Conservation (phyloP, 768 basidiomycete species). For the Rhodotorula toruloides region DNA sequence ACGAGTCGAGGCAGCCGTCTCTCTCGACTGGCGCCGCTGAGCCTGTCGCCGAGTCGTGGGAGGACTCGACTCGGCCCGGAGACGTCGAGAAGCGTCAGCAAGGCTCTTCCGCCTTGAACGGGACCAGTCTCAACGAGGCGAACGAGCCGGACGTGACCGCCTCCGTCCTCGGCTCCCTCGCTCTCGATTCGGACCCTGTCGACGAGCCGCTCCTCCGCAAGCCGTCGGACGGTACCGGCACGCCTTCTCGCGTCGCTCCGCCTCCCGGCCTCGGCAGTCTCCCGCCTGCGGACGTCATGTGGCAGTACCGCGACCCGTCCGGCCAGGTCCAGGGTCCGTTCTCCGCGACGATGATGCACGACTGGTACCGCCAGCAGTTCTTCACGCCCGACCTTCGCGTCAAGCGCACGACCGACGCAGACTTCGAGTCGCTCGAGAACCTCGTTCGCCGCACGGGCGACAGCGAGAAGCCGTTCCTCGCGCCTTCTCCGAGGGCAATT, state of each 20-base stretch:
- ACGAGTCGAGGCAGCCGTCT: constrained; percentile 3
- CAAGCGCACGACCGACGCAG: constrained; percentile 44
- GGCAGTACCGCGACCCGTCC: constrained; percentile 43
- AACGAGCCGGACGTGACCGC: constrained; percentile 27
- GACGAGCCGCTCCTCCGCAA: constrained; percentile 25
- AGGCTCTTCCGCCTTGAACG: constrained; percentile 16
- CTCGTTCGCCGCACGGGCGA: constrained; percentile 46
- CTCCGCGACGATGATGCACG: constrained; percentile 49
- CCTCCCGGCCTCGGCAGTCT: constrained; percentile 21
- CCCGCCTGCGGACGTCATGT: constrained; percentile 19
- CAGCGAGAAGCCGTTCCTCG: constrained; percentile 47
- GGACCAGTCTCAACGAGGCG: constrained; percentile 3
- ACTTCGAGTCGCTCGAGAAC: constrained; percentile 47
- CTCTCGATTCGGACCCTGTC: constrained; percentile 29
- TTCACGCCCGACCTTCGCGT: constrained; percentile 46
- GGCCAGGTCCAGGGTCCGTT: constrained; percentile 47
- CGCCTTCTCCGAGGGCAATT: constrained; percentile 32
- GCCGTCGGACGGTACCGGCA: constrained; percentile 4
- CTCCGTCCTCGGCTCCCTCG: constrained; percentile 35
- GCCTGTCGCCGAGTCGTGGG: constrained; percentile 24
- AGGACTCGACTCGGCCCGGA: background rate
- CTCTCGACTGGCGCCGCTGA: constrained; percentile 6
- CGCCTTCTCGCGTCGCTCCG: constrained; percentile 4
- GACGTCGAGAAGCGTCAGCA: background rate
- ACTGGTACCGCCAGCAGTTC: constrained; percentile 51